A percentile compares a stretch with the other conserved stretches of the same genome.
These are phyloP conservation scores for Musa balbisiana DNA, from an alignment of 202 grass and related monocot genomes.

Conservation along the genomic window DNA sequence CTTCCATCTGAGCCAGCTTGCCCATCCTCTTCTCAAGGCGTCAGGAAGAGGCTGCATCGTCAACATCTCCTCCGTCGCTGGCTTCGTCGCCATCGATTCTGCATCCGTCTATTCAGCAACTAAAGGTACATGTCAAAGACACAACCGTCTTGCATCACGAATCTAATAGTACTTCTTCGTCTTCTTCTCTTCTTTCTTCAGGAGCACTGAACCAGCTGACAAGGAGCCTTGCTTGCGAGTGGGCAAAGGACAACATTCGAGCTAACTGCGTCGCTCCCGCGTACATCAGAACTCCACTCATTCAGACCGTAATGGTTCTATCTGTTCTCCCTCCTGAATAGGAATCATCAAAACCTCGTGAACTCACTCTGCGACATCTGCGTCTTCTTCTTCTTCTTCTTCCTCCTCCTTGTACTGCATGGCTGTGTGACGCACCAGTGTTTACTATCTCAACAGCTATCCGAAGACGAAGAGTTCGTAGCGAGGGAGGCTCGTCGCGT, in stretches of 20 bases:
- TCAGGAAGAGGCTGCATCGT: not conserved
- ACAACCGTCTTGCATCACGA: no score
- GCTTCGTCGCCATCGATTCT: not conserved
- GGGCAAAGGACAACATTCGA: not conserved
- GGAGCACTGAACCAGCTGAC: not conserved
- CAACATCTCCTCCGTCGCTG: not conserved
- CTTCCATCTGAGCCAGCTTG: conserved; percentile 10
- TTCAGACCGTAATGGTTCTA: not conserved
- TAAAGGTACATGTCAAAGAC: not conserved
- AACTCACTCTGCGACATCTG: no score
- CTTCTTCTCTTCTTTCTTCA: not conserved
- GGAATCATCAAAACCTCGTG: no score
- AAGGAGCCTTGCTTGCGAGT: conserved; percentile 8
- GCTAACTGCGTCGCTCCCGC: not conserved
- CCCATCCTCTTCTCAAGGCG: conserved; percentile 13
- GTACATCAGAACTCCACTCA: not conserved
- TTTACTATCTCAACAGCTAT: not conserved
- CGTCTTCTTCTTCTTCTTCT: no score
- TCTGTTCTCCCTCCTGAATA: no score
- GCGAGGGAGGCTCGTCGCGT: not conserved
- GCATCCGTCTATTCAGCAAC: not conserved
- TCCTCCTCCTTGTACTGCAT: no score
- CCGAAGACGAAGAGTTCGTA: not conserved
- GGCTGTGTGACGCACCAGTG: no score
- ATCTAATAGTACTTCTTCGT: no score